Base-by-base conservation (phyloP, 139 green algal genomes). In the Micromonas commoda region DNA sequence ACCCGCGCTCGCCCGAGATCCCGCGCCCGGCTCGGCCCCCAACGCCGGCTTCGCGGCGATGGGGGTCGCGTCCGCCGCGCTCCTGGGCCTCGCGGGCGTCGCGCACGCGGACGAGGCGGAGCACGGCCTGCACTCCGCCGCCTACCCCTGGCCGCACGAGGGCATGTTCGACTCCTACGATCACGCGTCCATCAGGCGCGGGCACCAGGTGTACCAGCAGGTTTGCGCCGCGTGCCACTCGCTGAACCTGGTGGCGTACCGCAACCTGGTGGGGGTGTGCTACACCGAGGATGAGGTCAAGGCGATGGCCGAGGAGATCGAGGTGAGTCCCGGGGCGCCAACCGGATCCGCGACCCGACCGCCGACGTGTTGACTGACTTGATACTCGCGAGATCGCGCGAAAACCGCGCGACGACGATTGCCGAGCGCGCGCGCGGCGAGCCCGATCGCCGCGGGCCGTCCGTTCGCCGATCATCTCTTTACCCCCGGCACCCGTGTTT, bases 221-320 rank as follows among this genome's bases (percentile, higher is more conserved):
- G 95, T 99, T 60, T 99, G 95, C 85, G 92, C 95, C 35, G 91
- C 95, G 0, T 99, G 95, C 88, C 95, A 99, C 87, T 93, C 85
- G 68, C 76, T 99, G 81, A 80, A 96, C 78, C 87, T 91, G 63
- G 82, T 99, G 33, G 90, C 97, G 81, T 99, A 91, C 85, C 91
- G 95, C 72, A 86, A 99, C 80, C 87, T 99, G 66, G 91, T 98
- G 68, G 95, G 91, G 6, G 95, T 98, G 35, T 82, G 80, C 33
- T 98, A 98, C 88, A 97, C 94, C 20, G 95, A 99, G 87, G 94
- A 97, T 53, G 95, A 99, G 87, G 92, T 85, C 19, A 99, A 99
- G 87, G 86, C 87, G 35, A 86, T 98, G 82, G 94, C 94, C 19
- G 83, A 87, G 32, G 91, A 99, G 74, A 87, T 91, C 21, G 93